A percentile compares a stretch with the other conserved stretches of the same genome.
These are phyloP conservation scores for Stereocaulon alpinum DNA, from an alignment of 495 filamentous ascomycete species.

Conservation along the genomic window DNA sequence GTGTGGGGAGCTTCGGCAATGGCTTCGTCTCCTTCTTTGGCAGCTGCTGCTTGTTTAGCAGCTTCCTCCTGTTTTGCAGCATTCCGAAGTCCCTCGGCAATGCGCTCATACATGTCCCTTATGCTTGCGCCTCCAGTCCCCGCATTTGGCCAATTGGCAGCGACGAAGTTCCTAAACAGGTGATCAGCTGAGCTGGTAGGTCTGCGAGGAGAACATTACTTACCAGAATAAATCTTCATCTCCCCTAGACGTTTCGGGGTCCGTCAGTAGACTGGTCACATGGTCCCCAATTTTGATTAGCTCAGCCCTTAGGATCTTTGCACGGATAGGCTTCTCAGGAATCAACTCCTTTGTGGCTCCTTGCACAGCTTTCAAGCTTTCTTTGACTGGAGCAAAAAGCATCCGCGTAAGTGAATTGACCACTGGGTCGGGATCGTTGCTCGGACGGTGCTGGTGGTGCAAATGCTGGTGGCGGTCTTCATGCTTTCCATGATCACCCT, in stretches of 20 bases:
- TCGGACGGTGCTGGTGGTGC: conserved; percentile 25
- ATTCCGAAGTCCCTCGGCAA: conserved; percentile 18
- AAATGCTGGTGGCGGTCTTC: conserved; percentile 30
- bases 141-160: conserved; percentile 42
- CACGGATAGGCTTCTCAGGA: conserved; percentile 47
- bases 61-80: conserved; percentile 2
- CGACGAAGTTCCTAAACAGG: conserved; percentile 37
- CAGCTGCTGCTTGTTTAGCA: not conserved
- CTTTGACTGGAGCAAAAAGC: conserved; percentile 50
- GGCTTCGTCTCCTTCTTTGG: conserved; percentile 5
- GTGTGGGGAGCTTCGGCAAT: conserved; percentile 4
- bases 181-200: not conserved
- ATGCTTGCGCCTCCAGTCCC: conserved; percentile 36
- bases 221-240: conserved; percentile 40
- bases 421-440: conserved; percentile 15
- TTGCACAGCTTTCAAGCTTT: conserved; percentile 47
- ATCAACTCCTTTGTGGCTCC: conserved; percentile 54
- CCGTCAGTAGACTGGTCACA: conserved; percentile 32
- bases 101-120: conserved; percentile 41
- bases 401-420: conserved; percentile 43
- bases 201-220: conserved; percentile 16
- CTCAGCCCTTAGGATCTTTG: conserved; percentile 40
- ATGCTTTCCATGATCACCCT: conserved; percentile 25
- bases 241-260: conserved; percentile 12
- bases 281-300: conserved; percentile 42